phyloP scores from a whole-genome alignment of 257 asterid species.

The Rhazya stricta region DNA sequence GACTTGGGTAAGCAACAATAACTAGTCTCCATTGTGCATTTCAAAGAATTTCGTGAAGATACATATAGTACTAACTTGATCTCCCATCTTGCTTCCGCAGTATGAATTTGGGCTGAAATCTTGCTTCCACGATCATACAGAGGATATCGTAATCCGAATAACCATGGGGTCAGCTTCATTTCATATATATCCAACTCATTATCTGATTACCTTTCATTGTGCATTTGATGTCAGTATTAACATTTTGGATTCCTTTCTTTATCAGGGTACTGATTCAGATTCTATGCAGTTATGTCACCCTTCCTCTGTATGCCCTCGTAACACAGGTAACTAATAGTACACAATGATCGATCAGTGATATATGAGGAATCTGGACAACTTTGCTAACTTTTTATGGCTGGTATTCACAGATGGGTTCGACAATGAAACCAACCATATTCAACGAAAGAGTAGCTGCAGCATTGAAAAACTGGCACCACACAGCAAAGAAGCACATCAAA shows the following conservation, averaged over 20 bases:
- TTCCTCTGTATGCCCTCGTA: conserved; percentile 91
- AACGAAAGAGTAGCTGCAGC: conserved; percentile 75
- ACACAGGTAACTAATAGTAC: conserved; percentile 62
- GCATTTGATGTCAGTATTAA: not conserved
- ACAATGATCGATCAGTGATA: not conserved
- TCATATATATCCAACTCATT: not conserved
- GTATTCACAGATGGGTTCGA: conserved; percentile 72
- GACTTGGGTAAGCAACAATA: conserved; percentile 62
- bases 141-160: conserved; percentile 69
- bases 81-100: conserved; percentile 27
- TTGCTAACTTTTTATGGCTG: not conserved
- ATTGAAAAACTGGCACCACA: conserved; percentile 73
- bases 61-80: not conserved
- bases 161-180: conserved; percentile 67
- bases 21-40: not conserved
- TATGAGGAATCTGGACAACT: not conserved
- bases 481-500: conserved; percentile 68
- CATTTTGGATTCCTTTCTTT: not conserved
- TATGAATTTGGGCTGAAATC: conserved; percentile 70
- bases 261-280: conserved; percentile 66
- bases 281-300: conserved; percentile 86
- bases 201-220: not conserved
- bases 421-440: conserved; percentile 84
- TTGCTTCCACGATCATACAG: conserved; percentile 72
- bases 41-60: not conserved